Conservation (phyloP, 768 basidiomycete species). For the Cubamyces sp. region DNA sequence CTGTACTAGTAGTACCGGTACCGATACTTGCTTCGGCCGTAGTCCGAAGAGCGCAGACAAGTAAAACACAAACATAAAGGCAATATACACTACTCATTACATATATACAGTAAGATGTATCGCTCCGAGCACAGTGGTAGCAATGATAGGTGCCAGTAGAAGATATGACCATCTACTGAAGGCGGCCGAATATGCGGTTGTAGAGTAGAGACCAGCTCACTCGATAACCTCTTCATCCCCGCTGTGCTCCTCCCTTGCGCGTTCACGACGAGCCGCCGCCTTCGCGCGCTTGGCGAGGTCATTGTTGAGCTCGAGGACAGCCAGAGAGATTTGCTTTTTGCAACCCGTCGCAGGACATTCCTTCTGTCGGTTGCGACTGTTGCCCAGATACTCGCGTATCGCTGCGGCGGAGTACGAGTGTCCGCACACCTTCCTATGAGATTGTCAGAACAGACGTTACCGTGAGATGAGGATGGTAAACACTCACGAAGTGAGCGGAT, state of each 20-base stretch:
- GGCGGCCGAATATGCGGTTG: neutral
- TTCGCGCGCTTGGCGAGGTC: slow-evolving; percentile 66
- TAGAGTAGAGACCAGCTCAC: neutral
- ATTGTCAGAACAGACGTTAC: slow-evolving; percentile 11
- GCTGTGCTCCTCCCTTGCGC: slow-evolving; percentile 41
- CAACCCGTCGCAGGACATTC: slow-evolving; percentile 79
- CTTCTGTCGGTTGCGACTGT: slow-evolving; percentile 35
- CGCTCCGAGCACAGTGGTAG: no score
- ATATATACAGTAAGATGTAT: slow-evolving; percentile 8
- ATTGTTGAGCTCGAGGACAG: slow-evolving; percentile 56
- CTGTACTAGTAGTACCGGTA: no score
- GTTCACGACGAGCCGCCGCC: slow-evolving; percentile 55
- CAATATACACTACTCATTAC: neutral
- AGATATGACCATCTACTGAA: no score
- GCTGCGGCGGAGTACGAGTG: slow-evolving; percentile 83
- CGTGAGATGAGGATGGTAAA: neutral
- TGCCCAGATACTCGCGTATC: slow-evolving; percentile 64
- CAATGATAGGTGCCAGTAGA: no score
- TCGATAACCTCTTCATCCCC: slow-evolving; percentile 61
- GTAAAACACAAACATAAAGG: no score
- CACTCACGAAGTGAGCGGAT: slow-evolving; percentile 85
- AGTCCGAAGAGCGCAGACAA: no score
- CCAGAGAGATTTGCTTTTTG: slow-evolving; percentile 55
- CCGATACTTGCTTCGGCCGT: no score
- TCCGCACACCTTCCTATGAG: slow-evolving; percentile 61